Evolutionary conservation across 106 monocot species (phyloP), one percentile per base, ranked within the genome.

Genomic region (Iris macrosiphon): DNA sequence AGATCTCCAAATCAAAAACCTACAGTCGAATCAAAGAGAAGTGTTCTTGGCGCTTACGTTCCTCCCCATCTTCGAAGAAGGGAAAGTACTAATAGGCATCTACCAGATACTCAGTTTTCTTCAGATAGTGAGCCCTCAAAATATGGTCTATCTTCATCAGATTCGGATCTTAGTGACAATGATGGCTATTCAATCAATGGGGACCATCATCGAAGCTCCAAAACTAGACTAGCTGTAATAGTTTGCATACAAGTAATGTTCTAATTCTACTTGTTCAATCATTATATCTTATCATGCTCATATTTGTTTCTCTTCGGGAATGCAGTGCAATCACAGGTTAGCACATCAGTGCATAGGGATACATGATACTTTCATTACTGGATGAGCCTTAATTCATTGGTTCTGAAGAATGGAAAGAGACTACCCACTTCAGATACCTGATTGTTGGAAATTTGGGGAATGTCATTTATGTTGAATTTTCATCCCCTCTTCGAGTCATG

Each of bases 141-240:
- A 35, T 76, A 65, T 63, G 71, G 69, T 59, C 61, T 79, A 44
- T 57, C 72, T 41, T 90, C 90, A 45, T 96, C 96, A 63, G 96
- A 96, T 74, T 96, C 96, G 31, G 96, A 96, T 52, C 73, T 74
- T 5, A 96, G 90, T 82, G 96, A 96, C 69, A 74, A 49, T 47
- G 93, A 90, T 80, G 70, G 73, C 49, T 70, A 60, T 83, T 31
- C 41, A 44, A 82, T 65, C 24, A 64, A 59, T 77, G 67, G 60
- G 38, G 90, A 96, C 42, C 67, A 21, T 45, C 80, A 64, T 43
- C 68, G 83, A 49, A 82, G 75, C 64, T 96, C 96, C 10, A 96
- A 83, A 67, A 60, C 66, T 75, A 86, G 96, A 74, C 26, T 80
- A 56, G 71, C 76, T 68, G 96, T 90, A 19, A 58, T 96, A 49